These are phyloP conservation scores for Excoecaria cochinchinensis DNA, from an alignment of 345 rosid genomes.

Conservation along the genomic window DNA sequence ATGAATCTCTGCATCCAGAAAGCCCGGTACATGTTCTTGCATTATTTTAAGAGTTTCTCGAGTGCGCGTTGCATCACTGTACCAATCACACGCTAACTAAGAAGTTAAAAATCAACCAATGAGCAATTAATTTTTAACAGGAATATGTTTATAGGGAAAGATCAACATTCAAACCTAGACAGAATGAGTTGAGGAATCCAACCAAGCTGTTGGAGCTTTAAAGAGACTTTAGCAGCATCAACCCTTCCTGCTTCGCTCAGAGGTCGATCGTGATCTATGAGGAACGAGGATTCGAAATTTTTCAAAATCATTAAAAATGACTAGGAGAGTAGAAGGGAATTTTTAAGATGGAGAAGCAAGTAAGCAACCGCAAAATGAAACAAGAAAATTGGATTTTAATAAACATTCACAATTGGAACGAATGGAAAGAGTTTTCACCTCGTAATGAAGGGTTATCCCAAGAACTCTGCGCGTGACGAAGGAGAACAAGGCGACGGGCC, in stretches of 20 bases:
- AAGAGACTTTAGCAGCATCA: slow-evolving; percentile 65
- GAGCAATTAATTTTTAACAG: background rate
- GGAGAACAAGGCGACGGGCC: slow-evolving; percentile 83
- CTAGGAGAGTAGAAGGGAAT: no score
- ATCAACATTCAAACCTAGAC: slow-evolving; percentile 44
- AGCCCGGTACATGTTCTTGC: slow-evolving; percentile 74
- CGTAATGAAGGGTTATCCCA: slow-evolving; percentile 65
- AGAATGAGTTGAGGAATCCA: slow-evolving; percentile 92
- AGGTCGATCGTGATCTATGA: slow-evolving; percentile 90
- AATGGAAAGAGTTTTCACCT: slow-evolving; percentile 55
- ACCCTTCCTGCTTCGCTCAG: slow-evolving; percentile 59
- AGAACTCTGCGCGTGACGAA: slow-evolving; percentile 94
- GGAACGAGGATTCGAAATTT: no score
- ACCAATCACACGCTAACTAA: slow-evolving; percentile 10
- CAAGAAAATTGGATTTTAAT: no score
- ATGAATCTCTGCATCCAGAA: slow-evolving; percentile 72
- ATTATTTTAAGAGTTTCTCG: slow-evolving; percentile 74
- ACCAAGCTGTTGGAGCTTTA: slow-evolving; percentile 64
- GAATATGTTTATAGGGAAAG: background rate
- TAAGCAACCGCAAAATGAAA: background rate
- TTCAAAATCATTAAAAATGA: no score
- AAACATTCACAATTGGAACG: background rate
- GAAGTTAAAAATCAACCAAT: slow-evolving; percentile 5
- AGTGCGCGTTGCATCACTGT: slow-evolving; percentile 80
- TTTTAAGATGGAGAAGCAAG: background rate